A percentile compares a stretch with the other conserved stretches of the same genome.
These are phyloP conservation scores for Monilinia vaccinii-corymbosi DNA, from an alignment of 2,329 filamentous ascomycete genomes.

Conservation along the genomic window DNA sequence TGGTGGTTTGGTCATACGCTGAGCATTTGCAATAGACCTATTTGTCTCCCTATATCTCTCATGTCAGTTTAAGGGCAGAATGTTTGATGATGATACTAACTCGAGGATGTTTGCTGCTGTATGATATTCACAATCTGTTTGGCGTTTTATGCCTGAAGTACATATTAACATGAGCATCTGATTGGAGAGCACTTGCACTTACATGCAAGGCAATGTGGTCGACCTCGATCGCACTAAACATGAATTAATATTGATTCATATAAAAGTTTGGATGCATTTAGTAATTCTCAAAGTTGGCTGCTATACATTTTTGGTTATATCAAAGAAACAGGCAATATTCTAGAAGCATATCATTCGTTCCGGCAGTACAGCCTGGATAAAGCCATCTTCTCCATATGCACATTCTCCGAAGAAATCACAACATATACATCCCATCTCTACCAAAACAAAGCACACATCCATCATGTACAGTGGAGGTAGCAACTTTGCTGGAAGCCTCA, in stretches of 20 bases:
- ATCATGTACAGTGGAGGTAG: neutral
- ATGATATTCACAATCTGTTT: slow-evolving; percentile 67
- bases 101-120: slow-evolving; percentile 69
- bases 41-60: slow-evolving; percentile 43
- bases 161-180: slow-evolving; percentile 13
- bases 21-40: slow-evolving; percentile 42
- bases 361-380: neutral
- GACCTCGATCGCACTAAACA: slow-evolving; percentile 60
- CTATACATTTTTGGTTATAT: neutral
- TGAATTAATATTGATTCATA: neutral
- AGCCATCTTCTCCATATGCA: no score
- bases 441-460: no score
- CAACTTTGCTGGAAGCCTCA: neutral
- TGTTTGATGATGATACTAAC: slow-evolving; percentile 37
- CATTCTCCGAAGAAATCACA: neutral
- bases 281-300: neutral
- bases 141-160: slow-evolving; percentile 59
- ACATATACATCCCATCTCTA: neutral
- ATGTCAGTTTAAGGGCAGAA: neutral
- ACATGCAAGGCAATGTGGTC: slow-evolving; percentile 61
- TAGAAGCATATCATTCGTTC: neutral
- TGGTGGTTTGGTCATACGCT: slow-evolving; percentile 48
- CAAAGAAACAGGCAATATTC: neutral
- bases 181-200: slow-evolving; percentile 26
- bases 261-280: neutral